Evolutionary conservation across 192 early-diverging fungal species (phyloP).

Genomic region (Dissophora globulifera): DNA sequence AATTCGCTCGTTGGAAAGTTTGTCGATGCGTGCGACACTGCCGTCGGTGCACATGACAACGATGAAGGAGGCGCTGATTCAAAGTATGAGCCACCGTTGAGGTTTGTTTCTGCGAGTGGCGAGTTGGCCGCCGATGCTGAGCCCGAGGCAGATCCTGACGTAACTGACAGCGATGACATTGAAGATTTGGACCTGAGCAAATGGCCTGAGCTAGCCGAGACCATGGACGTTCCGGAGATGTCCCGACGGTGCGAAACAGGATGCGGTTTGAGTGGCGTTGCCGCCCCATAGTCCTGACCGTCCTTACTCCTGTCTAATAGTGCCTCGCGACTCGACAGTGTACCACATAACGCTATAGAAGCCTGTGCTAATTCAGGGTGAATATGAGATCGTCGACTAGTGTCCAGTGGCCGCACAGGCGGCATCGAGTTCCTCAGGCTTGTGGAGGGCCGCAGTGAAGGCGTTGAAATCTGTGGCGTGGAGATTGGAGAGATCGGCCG

Average conservation of each 20-base stretch:
- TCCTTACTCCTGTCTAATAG: neutral
- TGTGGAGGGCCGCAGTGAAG: neutral
- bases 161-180: conserved; percentile 11
- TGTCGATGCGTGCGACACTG: too few relatives aligned
- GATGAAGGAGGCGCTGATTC: neutral
- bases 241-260: conserved; percentile 16
- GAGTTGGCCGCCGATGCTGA: conserved; percentile 8
- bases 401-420: conserved; percentile 4
- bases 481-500: conserved; percentile 19
- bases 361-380: too few relatives aligned
- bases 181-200: conserved; percentile 36
- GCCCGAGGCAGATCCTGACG: neutral
- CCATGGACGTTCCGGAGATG: conserved; percentile 1
- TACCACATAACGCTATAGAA: neutral
- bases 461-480: neutral
- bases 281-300: neutral
- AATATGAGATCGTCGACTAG: conserved; percentile 6
- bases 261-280: neutral
- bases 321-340: neutral
- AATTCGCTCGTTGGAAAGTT: neutral
- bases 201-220: conserved; percentile 4
- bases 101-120: conserved; percentile 1
- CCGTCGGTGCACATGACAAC: neutral
- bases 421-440: neutral
- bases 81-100: conserved; percentile 24